phyloP scores from a whole-genome alignment of 2,329 filamentous ascomycete species.

The Blastomyces silverae region DNA sequence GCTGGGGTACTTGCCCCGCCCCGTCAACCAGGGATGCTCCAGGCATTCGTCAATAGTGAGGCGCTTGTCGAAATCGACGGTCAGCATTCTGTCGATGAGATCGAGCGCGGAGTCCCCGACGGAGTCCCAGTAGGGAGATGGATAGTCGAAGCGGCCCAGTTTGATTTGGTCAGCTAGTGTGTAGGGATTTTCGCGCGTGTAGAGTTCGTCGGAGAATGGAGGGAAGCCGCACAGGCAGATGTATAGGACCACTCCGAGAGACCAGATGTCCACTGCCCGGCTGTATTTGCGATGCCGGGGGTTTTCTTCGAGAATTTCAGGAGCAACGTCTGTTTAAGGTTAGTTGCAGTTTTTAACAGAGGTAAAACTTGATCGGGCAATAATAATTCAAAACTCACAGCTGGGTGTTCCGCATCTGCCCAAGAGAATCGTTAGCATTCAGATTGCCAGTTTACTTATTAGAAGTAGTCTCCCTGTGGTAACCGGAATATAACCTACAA shows the following conservation, averaged over 20 bases:
- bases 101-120: conserved; percentile 83
- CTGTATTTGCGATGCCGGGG: conserved; percentile 80
- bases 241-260: conserved; percentile 92
- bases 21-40: conserved; percentile 80
- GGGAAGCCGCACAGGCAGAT: conserved; percentile 96
- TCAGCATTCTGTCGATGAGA: conserved; percentile 90
- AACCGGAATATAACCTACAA: conserved; percentile 48
- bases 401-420: conserved; percentile 78
- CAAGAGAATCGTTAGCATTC: conserved; percentile 24
- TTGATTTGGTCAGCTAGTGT: conserved; percentile 85
- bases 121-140: conserved; percentile 90
- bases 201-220: conserved; percentile 92
- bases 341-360: background rate
- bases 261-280: conserved; percentile 93
- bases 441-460: background rate
- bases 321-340: conserved; percentile 63
- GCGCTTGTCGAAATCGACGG: conserved; percentile 73
- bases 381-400: conserved; percentile 45
- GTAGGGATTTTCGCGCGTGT: conserved; percentile 73
- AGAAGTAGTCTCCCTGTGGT: conserved; percentile 1
- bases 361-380: background rate
- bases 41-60: conserved; percentile 88
- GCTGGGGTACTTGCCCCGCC: conserved; percentile 45
- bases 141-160: conserved; percentile 83
- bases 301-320: conserved; percentile 76